Base-by-base conservation (phyloP, 164 flowering plant species). In the Echeveria elegans region DNA sequence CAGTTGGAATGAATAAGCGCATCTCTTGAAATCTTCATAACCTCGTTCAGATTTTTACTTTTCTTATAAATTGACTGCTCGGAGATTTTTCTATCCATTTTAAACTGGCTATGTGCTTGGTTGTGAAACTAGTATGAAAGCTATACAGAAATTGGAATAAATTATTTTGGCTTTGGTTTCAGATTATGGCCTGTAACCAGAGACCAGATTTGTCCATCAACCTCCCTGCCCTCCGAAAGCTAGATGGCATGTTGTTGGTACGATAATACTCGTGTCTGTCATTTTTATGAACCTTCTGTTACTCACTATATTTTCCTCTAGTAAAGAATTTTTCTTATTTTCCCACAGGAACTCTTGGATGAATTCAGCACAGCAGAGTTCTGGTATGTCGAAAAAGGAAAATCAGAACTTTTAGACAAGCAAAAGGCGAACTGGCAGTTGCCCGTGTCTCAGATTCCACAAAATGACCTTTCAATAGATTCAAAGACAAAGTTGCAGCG, bases 381-480 rank as follows among this genome's bases (percentile, higher is more conserved):
- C 73, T 94, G 97, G 97, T 94, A 94, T 67, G 84, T 91, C 24
- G 97, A 89, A 73, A 90, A 92, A 80, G 99, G 96, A 21, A 79
- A 89, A 19, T 85, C 94, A 15, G 63, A 78, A 76, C 69, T 84
- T 10, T 68, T 81, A 47, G 87, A 86, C 65, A 78, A 97, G 63
- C 92, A 92, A 66, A 89, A 86, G 73, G 97, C 92, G 67, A 95
- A 92, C 68, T 92, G 97, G 97, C 90, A 97, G 99, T 83, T 95
- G n/a, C 99, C 99, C 32, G 91, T 87, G 10, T 96, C 99, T 23
- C 88, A 89, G 56, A 84, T 92, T 18, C 90, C 97, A 21, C 50
- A 81, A 18, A 81, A 78, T 40, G 99, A 97, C 58, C 89, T 95
- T 59, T 69, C 70, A 16, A 96, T 86, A 40, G 73, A 74, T 45